These are phyloP conservation scores for Eustoma russellianum DNA, from an alignment of 257 asterid genomes.

Conservation along the genomic window DNA sequence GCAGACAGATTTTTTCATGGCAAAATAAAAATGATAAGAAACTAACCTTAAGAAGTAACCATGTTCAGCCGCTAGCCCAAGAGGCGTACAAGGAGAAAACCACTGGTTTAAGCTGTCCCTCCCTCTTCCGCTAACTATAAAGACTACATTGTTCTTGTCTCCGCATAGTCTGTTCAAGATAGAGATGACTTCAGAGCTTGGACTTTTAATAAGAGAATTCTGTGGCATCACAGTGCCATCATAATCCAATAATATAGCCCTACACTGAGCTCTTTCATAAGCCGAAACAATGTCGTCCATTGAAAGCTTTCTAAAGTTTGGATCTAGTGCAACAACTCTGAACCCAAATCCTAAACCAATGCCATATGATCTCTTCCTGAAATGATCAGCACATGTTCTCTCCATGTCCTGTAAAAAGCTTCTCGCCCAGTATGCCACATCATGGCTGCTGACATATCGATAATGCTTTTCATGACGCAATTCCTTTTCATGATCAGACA, in stretches of 20 bases:
- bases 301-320: constrained; percentile 63
- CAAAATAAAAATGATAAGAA: not conserved
- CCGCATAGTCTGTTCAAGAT: constrained; percentile 55
- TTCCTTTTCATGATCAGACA: constrained; percentile 63
- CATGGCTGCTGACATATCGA: constrained; percentile 65
- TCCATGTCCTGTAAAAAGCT: constrained; percentile 91
- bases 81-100: constrained; percentile 62
- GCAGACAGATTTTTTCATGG: not conserved
- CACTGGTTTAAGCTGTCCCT: constrained; percentile 56
- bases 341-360: constrained; percentile 81
- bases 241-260: constrained; percentile 80
- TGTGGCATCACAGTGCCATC: constrained; percentile 86
- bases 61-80: constrained; percentile 87
- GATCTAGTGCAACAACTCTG: constrained; percentile 72
- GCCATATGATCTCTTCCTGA: constrained; percentile 67
- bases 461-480: constrained; percentile 77
- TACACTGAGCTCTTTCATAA: constrained; percentile 45
- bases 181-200: constrained; percentile 50
- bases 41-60: constrained; percentile 68
- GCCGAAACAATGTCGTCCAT: constrained; percentile 57
- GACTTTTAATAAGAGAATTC: constrained; percentile 51
- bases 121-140: constrained; percentile 82
- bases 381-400: constrained; percentile 74
- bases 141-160: constrained; percentile 46
- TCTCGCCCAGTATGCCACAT: constrained; percentile 71